Conservation (phyloP, 306 rosid species). For the Rubus idaeus region DNA sequence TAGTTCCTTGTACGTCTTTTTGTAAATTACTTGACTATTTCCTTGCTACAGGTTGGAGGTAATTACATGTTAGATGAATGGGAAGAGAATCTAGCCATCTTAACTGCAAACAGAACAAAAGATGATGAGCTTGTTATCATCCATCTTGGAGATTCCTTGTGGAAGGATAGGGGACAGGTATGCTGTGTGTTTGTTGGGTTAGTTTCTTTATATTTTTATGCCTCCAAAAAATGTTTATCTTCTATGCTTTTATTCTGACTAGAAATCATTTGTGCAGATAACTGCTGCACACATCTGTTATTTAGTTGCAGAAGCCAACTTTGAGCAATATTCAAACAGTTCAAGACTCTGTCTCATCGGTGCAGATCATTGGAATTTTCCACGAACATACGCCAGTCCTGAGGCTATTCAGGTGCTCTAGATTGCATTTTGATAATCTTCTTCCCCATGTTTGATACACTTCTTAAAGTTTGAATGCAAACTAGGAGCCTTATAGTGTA, state of each 20-base stretch:
- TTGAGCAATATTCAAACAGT: slow-evolving; percentile 65
- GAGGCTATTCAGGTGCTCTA: slow-evolving; percentile 70
- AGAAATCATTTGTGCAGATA: slow-evolving; percentile 9
- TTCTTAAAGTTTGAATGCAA: not conserved
- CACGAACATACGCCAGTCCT: slow-evolving; percentile 70
- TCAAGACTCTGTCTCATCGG: slow-evolving; percentile 75
- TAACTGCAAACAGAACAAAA: slow-evolving; percentile 69
- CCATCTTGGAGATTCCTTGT: slow-evolving; percentile 73
- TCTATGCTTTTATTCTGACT: slow-evolving; percentile 23
- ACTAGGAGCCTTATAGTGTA: not conserved
- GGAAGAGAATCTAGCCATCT: slow-evolving; percentile 72
- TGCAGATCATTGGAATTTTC: slow-evolving; percentile 74
- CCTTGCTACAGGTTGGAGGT: slow-evolving; percentile 43
- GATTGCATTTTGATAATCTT: not conserved
- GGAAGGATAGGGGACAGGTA: slow-evolving; percentile 74
- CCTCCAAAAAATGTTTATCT: not conserved
- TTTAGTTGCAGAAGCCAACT: slow-evolving; percentile 64
- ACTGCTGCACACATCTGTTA: slow-evolving; percentile 29
- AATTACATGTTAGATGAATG: slow-evolving; percentile 61
- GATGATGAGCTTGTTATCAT: slow-evolving; percentile 71
- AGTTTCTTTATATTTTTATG: not conserved
- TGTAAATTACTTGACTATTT: slow-evolving; percentile 20
- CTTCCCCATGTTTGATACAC: slow-evolving; percentile 14
- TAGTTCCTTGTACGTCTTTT: slow-evolving; percentile 7
- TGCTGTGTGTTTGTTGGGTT: slow-evolving; percentile 15